A percentile compares a stretch with the other conserved stretches of the same genome.
phyloP scores from a whole-genome alignment of 768 basidiomycete species.

The Naganishia vishniacii region DNA sequence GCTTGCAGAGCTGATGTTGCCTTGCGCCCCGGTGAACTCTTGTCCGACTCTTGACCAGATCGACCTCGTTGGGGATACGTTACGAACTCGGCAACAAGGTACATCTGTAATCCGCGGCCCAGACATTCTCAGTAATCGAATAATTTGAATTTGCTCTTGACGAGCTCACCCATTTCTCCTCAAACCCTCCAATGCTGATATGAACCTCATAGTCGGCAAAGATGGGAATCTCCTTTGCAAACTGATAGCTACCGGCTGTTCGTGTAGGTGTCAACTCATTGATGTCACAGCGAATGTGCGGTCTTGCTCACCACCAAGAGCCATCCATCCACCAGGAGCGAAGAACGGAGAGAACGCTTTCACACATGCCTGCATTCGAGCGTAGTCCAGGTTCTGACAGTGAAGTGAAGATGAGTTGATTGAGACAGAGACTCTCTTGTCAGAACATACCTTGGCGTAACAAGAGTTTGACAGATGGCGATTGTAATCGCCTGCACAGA shows the following conservation, averaged over 20 bases:
- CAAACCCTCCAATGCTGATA: constrained; percentile 45
- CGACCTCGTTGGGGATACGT: constrained; percentile 38
- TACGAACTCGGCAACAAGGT: constrained; percentile 45
- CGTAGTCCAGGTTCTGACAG: constrained; percentile 25
- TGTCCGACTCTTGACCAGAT: neutral
- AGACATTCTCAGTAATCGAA: no score
- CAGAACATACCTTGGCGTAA: constrained; percentile 26
- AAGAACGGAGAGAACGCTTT: constrained; percentile 28
- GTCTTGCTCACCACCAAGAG: constrained; percentile 27
- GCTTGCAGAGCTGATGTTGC: constrained; percentile 9
- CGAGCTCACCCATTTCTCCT: constrained; percentile 47
- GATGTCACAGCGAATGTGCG: no score
- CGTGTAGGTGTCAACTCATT: no score
- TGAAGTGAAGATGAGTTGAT: neutral
- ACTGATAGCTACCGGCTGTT: constrained; percentile 31
- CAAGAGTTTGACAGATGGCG: constrained; percentile 29
- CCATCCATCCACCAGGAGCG: constrained; percentile 27
- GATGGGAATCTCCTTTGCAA: constrained; percentile 48
- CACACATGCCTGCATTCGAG: constrained; percentile 24
- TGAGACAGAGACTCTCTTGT: no score
- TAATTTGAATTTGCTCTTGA: no score
- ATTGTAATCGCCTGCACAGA: constrained; percentile 26
- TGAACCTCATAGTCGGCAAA: constrained; percentile 44
- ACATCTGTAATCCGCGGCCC: no score
- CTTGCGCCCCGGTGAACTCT: neutral